Conservation (phyloP, 805 yeast species). For the Lachancea fermentati region DNA sequence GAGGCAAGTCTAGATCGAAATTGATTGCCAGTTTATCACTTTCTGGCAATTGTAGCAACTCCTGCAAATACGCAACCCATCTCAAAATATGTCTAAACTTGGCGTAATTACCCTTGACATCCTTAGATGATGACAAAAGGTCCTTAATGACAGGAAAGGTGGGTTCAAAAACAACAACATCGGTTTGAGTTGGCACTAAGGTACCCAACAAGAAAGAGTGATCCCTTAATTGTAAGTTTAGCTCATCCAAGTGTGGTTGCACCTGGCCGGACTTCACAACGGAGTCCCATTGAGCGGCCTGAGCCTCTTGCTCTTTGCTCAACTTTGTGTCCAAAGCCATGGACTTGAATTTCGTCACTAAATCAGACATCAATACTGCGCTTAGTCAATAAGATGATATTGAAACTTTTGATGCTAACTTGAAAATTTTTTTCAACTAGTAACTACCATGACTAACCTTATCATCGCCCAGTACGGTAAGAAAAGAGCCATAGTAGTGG, state of each 20-base stretch:
- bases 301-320: conserved; percentile 54
- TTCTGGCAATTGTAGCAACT: conserved; percentile 50
- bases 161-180: conserved; percentile 60
- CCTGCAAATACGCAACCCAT: conserved; percentile 89
- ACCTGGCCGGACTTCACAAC: conserved; percentile 51
- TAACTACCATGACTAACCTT: not conserved
- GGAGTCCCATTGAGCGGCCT: conserved; percentile 73
- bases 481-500: no score
- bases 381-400: not conserved
- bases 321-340: conserved; percentile 29
- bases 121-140: conserved; percentile 45
- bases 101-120: conserved; percentile 46
- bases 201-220: conserved; percentile 69
- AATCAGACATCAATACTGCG: conserved; percentile 24
- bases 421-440: not conserved
- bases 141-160: conserved; percentile 55
- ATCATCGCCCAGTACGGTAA: not conserved
- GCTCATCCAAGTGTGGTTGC: conserved; percentile 46
- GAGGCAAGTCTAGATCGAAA: conserved; percentile 59
- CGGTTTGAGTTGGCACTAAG: conserved; percentile 56
- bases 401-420: not conserved
- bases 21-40: conserved; percentile 55
- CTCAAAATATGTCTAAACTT: conserved; percentile 78
- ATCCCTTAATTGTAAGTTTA: conserved; percentile 65
- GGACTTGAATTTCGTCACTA: conserved; percentile 24